Evolutionary conservation across 805 yeast genomes (phyloP).

Genomic region (Candida namnaoensis): DNA sequence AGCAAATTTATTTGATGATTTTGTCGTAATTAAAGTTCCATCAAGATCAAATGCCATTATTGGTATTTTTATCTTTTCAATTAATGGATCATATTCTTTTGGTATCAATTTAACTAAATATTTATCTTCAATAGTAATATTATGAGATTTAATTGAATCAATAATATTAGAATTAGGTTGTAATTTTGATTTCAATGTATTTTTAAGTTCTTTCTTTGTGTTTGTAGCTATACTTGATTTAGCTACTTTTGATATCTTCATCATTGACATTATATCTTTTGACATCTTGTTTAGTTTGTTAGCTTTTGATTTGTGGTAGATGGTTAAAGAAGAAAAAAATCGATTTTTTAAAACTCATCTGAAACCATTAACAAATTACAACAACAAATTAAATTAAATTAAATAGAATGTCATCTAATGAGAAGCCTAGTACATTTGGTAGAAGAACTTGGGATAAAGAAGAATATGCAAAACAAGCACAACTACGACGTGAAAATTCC

Average conservation of each 20-base stretch:
- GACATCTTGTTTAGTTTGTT: no score
- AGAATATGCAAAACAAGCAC: conserved; percentile 46
- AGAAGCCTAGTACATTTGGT: conserved; percentile 29
- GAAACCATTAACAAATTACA: background rate
- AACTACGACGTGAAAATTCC: conserved; percentile 12
- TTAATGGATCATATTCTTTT: background rate
- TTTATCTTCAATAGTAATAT: conserved; percentile 26
- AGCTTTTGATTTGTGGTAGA: no score
- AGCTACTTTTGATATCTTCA: no score
- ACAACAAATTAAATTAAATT: background rate
- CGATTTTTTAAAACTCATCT: no score
- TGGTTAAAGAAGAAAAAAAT: no score
- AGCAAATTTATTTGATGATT: conserved; percentile 52
- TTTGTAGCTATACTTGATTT: no score
- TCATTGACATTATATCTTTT: background rate
- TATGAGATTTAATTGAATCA: conserved; percentile 10
- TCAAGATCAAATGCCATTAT: conserved; percentile 83
- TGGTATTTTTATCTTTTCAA: conserved; percentile 14
- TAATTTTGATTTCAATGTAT: no score
- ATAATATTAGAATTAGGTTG: no score
- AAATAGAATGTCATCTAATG: no score
- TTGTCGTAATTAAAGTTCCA: conserved; percentile 64
- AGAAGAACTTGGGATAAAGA: conserved; percentile 68
- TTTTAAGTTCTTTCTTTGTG: no score
- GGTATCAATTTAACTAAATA: conserved; percentile 37